Evolutionary conservation across 2,329 filamentous ascomycete species (phyloP), one percentile per base, ranked within the genome.

Genomic region (Botrytis deweyae): DNA sequence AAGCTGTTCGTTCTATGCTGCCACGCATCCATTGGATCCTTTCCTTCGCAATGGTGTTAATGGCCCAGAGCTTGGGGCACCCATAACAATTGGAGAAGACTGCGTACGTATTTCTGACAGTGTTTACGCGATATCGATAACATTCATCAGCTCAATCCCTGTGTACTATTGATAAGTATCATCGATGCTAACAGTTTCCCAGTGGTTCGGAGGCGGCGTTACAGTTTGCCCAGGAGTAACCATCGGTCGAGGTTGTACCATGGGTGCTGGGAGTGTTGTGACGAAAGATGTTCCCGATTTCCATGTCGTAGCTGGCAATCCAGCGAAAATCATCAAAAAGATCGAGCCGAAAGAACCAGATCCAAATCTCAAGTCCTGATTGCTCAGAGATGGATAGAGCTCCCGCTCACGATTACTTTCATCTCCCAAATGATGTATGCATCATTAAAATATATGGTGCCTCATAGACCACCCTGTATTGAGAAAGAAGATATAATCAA

Each of bases 251-350:
- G 93, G 94, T 0, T 86, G 85, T 7, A 92, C 91, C 0, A 87
- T 97, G 75, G 94, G 93, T 1, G 94, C 94, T 1, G 93, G 92
- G 1, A 93, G 91, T 80, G 92, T 97, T 6, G 93, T 97, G 38
- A 96, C 93, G 3, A 96, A 91, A 83, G 86, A 91, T 81, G 87
- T 93, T n/a, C 86, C 89, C 7, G 86, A 88, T 12, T 90, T 88
- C 76, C 86, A 86, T 14, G 86, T 91, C 20, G 90, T 89, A 0
- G 90, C 85, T 29, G 91, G 91, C 0, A 93, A 92, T 77, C 91
- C 91, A 55, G 91, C 90, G 18, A 86, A 85, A 67, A 82, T 92
- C 25, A 81, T 92, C 69, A 84, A 79, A 74, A 84, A 80, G 72
- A 80, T 83, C 72, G 82, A 83, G 72, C 81, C 83, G 3, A 78